Evolutionary conservation across 192 early-diverging fungal species (phyloP), one percentile per base, ranked within the genome.

Genomic region (Chytriomyces sp.): DNA sequence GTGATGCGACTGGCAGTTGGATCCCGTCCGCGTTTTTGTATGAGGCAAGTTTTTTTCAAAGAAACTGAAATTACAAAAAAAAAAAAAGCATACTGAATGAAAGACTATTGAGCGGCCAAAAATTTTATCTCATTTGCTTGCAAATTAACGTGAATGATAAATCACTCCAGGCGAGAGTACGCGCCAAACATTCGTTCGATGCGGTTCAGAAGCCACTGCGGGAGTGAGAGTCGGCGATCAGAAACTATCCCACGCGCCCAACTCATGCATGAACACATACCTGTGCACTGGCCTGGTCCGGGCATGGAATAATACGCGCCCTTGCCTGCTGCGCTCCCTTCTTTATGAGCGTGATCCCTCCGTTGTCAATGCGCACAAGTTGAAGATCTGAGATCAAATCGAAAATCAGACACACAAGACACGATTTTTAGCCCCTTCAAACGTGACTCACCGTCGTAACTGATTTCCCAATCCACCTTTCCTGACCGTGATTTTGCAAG

Each of bases 401-500:
- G 28, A 18, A 46, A 16, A n/a, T 23, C 20, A 50, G 64, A 44
- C 23, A 7, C 10, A 44, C 47, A 45, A 46, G 0, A 35, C 35
- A 3, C 35, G 35, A 35, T 35, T 35, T 35, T 35, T 35, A 4
- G n/a, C n/a, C 35, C 35, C 35, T 35, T 35, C 35, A 35, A 11
- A 46, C 4, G 5, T 61, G 7, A 20, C 18, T 23, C 74, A 86
- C 85, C 86, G 47, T 85, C 78, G 57, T 93, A 95, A 49, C 88
- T 86, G 61, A 94, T 89, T 67, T 91, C 92, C 94, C 94, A 98
- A 64, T 97, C 97, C 2, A 94, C 89, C 45, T 87, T 88, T 0
- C 92, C 82, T 59, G 84, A 80, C 46, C 91, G 90, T 6, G 88
- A 92, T 61, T 91, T 86, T 5, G 93, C 87, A 73, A 96, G 85